These are phyloP conservation scores for Salvia miltiorrhiza DNA, from an alignment of 257 asterid genomes.

Conservation along the genomic window DNA sequence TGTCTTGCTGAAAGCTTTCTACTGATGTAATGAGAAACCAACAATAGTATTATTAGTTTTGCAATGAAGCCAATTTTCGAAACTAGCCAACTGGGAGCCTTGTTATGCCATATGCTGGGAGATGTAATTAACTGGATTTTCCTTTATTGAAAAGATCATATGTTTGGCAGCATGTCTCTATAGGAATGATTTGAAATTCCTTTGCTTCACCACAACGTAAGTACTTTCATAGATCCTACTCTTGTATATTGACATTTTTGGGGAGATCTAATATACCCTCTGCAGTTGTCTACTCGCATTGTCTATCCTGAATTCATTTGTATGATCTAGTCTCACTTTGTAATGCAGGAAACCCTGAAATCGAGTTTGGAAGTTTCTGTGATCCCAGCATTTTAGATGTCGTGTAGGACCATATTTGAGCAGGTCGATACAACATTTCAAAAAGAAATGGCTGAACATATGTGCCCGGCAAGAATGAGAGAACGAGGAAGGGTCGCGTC, in stretches of 20 bases:
- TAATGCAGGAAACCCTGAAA: conserved; percentile 79
- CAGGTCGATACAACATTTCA: conserved; percentile 88
- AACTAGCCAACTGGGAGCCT: background rate
- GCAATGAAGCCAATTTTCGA: background rate
- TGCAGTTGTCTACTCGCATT: background rate
- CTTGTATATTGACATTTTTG: background rate
- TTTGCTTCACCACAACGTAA: background rate
- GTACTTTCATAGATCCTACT: background rate
- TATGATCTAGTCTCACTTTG: conserved; percentile 6
- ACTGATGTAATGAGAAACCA: background rate
- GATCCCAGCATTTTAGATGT: conserved; percentile 87
- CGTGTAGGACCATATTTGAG: conserved; percentile 92
- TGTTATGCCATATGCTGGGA: background rate
- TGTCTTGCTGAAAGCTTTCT: background rate
- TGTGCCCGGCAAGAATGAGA: too few relatives aligned
- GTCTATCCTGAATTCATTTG: background rate
- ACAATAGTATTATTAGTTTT: background rate
- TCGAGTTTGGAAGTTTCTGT: conserved; percentile 78
- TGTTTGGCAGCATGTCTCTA: background rate
- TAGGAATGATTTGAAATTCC: background rate
- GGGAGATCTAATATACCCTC: background rate
- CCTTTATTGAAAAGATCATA: background rate
- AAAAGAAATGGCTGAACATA: conserved; percentile 84
- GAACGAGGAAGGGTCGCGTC: too few relatives aligned
- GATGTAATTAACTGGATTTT: background rate